Evolutionary conservation across 345 rosid species (phyloP).

Genomic region (Physaria fendleri): DNA sequence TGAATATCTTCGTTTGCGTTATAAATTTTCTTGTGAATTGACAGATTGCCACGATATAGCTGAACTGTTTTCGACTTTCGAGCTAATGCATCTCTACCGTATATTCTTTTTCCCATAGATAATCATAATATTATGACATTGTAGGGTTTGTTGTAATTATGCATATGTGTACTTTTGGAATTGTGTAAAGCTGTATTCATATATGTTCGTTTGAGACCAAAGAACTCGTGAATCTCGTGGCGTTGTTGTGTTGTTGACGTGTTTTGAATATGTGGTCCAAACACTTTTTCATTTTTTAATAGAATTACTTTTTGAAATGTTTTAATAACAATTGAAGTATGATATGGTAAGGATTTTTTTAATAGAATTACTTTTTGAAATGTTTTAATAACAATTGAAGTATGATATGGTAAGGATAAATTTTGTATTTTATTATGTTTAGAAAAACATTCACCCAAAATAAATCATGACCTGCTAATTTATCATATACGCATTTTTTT

Average conservation of each 20-base stretch:
- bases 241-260: neutral
- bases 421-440: too few relatives aligned
- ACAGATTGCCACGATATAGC: conserved; percentile 7
- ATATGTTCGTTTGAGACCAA: neutral
- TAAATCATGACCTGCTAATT: too few relatives aligned
- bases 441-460: too few relatives aligned
- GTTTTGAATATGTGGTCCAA: too few relatives aligned
- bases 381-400: too few relatives aligned
- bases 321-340: too few relatives aligned
- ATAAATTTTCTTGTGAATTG: neutral
- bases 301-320: too few relatives aligned
- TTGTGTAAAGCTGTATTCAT: neutral
- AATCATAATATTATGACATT: neutral
- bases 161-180: neutral
- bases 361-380: too few relatives aligned
- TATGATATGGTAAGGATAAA: too few relatives aligned
- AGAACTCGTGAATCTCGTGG: conserved; percentile 16
- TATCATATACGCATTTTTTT: too few relatives aligned
- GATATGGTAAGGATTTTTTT: too few relatives aligned
- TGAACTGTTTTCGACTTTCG: conserved; percentile 20
- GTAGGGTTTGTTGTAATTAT: neutral
- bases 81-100: neutral
- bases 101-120: neutral
- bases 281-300: too few relatives aligned
- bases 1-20: neutral